Evolutionary conservation across 2,329 filamentous ascomycete genomes (phyloP), one percentile per base, ranked within the genome.

Genomic region (Fusarium luffae): DNA sequence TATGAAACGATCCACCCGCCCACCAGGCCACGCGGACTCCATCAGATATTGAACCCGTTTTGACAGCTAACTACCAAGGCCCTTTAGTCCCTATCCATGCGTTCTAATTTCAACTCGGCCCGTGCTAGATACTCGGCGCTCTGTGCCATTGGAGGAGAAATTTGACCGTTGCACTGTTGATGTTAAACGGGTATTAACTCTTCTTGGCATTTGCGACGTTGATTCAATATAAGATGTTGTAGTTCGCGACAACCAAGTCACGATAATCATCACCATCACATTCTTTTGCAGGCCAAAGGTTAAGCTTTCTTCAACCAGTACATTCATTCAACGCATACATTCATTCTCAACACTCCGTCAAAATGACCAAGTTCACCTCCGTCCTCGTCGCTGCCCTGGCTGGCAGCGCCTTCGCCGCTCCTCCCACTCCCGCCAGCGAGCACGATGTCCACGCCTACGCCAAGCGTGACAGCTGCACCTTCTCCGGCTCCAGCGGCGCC

Each of bases 401-500:
- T 60, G 68, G 68, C 56, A 71, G 59, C 54, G 51, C 54, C n/a
- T 25, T 63, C 13, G 68, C 68, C 9, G 64, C 66, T 14, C 68
- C 68, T 14, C 52, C 68, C 1, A 55, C 61, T 27, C 70, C 69
- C 6, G n/a, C 23, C 4, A n/a, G 42, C 4, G 60, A 51, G 11
- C 52, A 64, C 3, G 59, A 70, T 3, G 48, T 73, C 0, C 54
- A 65, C 34, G 48, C 50, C 21, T 60, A 66, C 27, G 32, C 12
- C 12, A 74, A 74, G 58, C 68, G 72, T 23, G 71, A 49, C 7
- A 43, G 28, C 37, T 74, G 72, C 25, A 74, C 65, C 13, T 74
- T 71, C 41, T 62, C 68, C 7, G 72, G 72, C 32, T 58, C 71
- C 13, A 54, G 43, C 7, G 72, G 72, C 7, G 71, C 72, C 14